phyloP scores from a whole-genome alignment of 2,329 filamentous ascomycete genomes.

The Calonectria pseudoreteaudii region DNA sequence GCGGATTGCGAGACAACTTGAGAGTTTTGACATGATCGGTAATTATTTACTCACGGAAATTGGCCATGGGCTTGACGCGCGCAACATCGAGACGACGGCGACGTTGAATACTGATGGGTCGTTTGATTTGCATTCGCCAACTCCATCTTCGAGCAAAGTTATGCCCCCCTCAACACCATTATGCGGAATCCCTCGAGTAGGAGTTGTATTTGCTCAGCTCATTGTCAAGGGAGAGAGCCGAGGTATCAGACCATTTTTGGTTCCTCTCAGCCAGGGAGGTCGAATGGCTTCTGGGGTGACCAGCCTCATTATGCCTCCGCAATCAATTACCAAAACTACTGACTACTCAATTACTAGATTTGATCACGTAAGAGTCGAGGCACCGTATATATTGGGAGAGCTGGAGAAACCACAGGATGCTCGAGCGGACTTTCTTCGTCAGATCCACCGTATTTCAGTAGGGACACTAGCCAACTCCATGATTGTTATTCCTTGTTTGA shows the following conservation, averaged over 20 bases:
- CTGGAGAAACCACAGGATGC: not conserved
- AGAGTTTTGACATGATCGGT: not conserved
- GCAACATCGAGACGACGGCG: not conserved
- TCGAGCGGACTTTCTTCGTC: not conserved
- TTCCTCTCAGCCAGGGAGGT: not conserved
- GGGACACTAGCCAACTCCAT: not conserved
- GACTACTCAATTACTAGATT: constrained; percentile 1
- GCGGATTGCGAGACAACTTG: not conserved
- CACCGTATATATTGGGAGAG: not conserved
- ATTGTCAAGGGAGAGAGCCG: not conserved
- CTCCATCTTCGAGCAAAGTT: not conserved
- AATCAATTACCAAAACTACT: not conserved
- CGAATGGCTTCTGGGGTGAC: not conserved
- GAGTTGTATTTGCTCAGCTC: not conserved
- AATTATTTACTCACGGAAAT: not conserved
- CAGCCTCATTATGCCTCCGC: not conserved
- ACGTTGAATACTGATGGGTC: not conserved
- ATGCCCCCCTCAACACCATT: not conserved
- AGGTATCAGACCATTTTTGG: not conserved
- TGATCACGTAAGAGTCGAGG: not conserved
- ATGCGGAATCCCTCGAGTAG: not conserved
- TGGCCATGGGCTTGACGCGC: not conserved
- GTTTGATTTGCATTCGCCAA: not conserved
- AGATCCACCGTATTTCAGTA: not conserved
- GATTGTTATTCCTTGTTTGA: not conserved